phyloP scores from a whole-genome alignment of 2,329 filamentous ascomycete genomes.

The Aspergillus phoenicis region DNA sequence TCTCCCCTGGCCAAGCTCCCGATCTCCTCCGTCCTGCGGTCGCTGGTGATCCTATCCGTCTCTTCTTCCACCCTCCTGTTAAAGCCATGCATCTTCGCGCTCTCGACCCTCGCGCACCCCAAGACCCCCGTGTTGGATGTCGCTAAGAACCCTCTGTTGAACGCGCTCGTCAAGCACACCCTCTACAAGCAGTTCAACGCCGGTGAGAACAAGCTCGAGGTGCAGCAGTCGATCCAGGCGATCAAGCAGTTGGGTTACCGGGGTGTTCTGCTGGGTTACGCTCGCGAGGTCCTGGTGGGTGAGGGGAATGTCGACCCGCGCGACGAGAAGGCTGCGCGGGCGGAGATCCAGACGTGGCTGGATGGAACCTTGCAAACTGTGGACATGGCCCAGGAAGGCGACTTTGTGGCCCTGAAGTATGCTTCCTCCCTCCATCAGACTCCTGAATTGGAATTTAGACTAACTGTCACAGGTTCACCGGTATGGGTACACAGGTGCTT shows the following conservation, averaged over 20 bases:
- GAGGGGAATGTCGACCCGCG: slow-evolving; percentile 33
- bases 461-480: slow-evolving; percentile 3
- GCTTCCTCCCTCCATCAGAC: slow-evolving; percentile 18
- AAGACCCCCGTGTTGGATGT: slow-evolving; percentile 50
- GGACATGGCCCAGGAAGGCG: slow-evolving; percentile 54
- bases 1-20: slow-evolving; percentile 41
- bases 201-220: slow-evolving; percentile 53
- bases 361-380: slow-evolving; percentile 57
- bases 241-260: slow-evolving; percentile 55
- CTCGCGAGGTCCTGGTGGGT: slow-evolving; percentile 57
- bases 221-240: slow-evolving; percentile 47
- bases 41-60: slow-evolving; percentile 40
- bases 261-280: slow-evolving; percentile 58
- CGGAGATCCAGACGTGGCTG: slow-evolving; percentile 50
- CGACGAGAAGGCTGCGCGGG: slow-evolving; percentile 35
- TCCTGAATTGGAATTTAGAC: slow-evolving; percentile 2
- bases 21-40: slow-evolving; percentile 41
- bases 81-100: slow-evolving; percentile 69
- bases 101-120: slow-evolving; percentile 58
- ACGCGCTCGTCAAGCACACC: slow-evolving; percentile 48
- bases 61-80: slow-evolving; percentile 60
- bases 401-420: slow-evolving; percentile 57
- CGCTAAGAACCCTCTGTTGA: slow-evolving; percentile 51
- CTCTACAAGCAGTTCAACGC: slow-evolving; percentile 63
- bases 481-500: slow-evolving; percentile 47